Base-by-base conservation (phyloP, 441 rosid species). In the Adansonia gregorii region DNA sequence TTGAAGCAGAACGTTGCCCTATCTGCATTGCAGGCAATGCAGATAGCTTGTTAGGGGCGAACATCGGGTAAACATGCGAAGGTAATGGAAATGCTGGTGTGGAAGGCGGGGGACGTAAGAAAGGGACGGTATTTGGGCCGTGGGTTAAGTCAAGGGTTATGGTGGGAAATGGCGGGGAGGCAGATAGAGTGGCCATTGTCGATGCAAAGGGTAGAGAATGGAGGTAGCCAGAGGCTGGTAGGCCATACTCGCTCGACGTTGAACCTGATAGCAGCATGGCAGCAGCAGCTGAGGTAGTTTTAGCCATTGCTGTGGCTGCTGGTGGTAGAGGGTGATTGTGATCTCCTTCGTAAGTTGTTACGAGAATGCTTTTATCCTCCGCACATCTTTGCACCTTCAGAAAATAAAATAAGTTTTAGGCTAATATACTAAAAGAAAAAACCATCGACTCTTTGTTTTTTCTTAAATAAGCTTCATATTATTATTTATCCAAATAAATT, bases 291-390 rank as follows among this genome's bases (percentile, higher is more conserved):
- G 95, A 91, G 43, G 98, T 93, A 4, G 97, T 90, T 73, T 80
- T 85, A 2, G 97, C 98, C 93, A 93, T 86, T 12, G 93, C 89
- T 17, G 91, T 85, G 8, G 98, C 98, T 17, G 97, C 87, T 0
- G 94, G 89, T 67, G 98, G 98, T 49, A 95, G 93, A 20, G 94
- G 98, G 80, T 95, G 98, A 81, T 83, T 93, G 78, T 95, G 98
- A 77, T 86, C 90, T 64, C 98, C 98, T 87, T 95, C 98, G 60
- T 95, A 95, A 8, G 97, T 95, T 73, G 98, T 95, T 19, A 84
- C 87, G 19, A 95, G 89, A 75, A 95, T 88, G 31, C 86, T 86
- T 82, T 85, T 93, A 78, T 95, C 98, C 68, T 88, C 91, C 3
- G 94, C 92, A 56, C 95, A 91, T 87, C 97, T 77, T 85, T 95